These are phyloP conservation scores for Coemansia guatemalensis DNA, from an alignment of 192 early-diverging fungal species.

Conservation along the genomic window DNA sequence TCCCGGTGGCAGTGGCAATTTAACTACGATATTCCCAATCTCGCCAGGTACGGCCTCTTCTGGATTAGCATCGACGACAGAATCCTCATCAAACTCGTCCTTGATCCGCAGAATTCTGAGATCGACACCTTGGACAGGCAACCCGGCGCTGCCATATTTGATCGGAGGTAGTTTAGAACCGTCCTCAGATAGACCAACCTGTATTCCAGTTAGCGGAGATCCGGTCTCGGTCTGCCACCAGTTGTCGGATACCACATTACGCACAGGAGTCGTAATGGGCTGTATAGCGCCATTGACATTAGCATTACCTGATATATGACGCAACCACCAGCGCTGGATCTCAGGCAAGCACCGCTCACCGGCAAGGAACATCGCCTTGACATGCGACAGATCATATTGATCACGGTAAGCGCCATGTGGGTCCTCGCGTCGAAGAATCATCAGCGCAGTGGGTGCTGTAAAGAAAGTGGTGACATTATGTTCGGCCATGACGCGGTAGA, in stretches of 20 bases:
- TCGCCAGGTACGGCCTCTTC: conserved; percentile 55
- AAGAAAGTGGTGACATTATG: conserved; percentile 74
- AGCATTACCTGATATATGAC: conserved; percentile 32
- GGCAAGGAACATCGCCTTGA: conserved; percentile 70
- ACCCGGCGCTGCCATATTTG: conserved; percentile 74
- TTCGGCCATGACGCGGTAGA: conserved; percentile 76
- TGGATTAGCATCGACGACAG: conserved; percentile 29
- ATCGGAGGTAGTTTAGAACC: conserved; percentile 36
- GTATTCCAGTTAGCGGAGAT: conserved; percentile 73
- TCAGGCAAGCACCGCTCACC: conserved; percentile 84
- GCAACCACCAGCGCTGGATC: conserved; percentile 62
- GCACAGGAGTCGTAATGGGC: conserved; percentile 18
- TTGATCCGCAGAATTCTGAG: conserved; percentile 61
- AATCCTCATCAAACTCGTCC: conserved; percentile 51
- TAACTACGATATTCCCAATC: conserved; percentile 76
- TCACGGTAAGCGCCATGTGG: conserved; percentile 58
- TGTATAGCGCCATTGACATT: conserved; percentile 5
- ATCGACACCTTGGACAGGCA: conserved; percentile 74
- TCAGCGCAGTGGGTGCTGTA: conserved; percentile 82
- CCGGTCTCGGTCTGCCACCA: conserved; percentile 92
- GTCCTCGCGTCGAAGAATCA: conserved; percentile 82
- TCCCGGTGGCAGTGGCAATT: conserved; percentile 78
- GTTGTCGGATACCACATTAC: conserved; percentile 71
- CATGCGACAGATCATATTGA: conserved; percentile 61
- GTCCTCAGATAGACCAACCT: conserved; percentile 55